Base-by-base conservation (phyloP, 805 yeast species). In the Myxozyma nipponensis region DNA sequence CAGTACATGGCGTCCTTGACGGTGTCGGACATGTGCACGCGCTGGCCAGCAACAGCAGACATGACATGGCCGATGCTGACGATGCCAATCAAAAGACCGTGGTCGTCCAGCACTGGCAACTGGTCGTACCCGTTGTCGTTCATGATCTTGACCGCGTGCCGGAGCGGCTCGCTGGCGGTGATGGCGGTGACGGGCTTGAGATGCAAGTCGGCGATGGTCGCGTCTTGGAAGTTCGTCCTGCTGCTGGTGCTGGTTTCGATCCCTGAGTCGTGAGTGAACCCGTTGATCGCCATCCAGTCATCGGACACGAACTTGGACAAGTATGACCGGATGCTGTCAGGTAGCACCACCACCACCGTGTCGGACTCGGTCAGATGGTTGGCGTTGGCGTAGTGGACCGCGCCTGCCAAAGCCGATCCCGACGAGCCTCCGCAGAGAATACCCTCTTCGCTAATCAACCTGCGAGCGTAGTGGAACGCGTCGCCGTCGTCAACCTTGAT, bases 341-440 rank as follows among this genome's bases (percentile, higher is more conserved):
- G 95, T 78, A 85, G 79, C 21, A 86, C 83, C 42, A 84, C 88
- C 28, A 86, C 95, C 52, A 86, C 77, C 18, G 77, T 77, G 59
- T 84, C 95, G 44, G 82, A 77, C 71, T 83, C 87, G 41, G 83
- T 78, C 66, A 86, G 75, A 45, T 78, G 81, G 63, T 81, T 74
- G 56, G 82, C 81, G 63, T 81, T 74, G 56, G 82, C 81, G 56
- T 84, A 84, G 60, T 80, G 71, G 50, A 86, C 75, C 42, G 88
- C 83, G 30, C 93, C 95, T 62, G 84, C 82, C 61, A 86, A 77
- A 7, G 95, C 90, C 60, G 84, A 76, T 52, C 95, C 95, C 15
- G 90, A 82, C 7, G 90, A 83, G n/a, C 95, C 95, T 65, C 95
- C 95, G 44, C 86, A 88, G 45, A 86, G 73, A 48, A 86, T 79